phyloP scores from a whole-genome alignment of 2,329 filamentous ascomycete genomes.

The Parascedosporium putredinis region DNA sequence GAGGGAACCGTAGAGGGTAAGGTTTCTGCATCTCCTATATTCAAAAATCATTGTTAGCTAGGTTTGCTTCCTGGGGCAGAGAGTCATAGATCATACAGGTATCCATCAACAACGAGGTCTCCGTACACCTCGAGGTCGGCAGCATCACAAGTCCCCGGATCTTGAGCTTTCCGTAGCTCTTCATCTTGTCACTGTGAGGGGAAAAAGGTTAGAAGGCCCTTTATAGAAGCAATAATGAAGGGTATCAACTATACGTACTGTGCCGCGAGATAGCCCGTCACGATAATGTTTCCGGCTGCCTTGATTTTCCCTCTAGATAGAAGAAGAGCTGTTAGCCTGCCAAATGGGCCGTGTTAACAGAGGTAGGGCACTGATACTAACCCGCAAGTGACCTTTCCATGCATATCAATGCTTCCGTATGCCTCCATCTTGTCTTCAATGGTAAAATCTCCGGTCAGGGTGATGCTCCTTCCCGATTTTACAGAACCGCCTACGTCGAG shows the following conservation, averaged over 20 bases:
- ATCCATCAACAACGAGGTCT: slow-evolving; percentile 32
- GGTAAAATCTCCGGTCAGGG: slow-evolving; percentile 31
- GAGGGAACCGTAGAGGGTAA: slow-evolving; percentile 35
- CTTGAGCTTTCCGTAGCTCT: slow-evolving; percentile 35
- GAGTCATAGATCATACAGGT: slow-evolving; percentile 24
- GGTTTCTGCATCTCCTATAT: slow-evolving; percentile 27
- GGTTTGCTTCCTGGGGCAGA: not conserved
- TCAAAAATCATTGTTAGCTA: not conserved
- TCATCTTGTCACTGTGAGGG: slow-evolving; percentile 29
- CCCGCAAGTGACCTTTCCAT: slow-evolving; percentile 32
- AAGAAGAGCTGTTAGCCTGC: slow-evolving; percentile 1
- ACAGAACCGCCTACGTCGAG: slow-evolving; percentile 37
- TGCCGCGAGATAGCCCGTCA: slow-evolving; percentile 28
- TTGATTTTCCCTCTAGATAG: slow-evolving; percentile 30
- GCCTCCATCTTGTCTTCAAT: slow-evolving; percentile 35
- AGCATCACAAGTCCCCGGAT: slow-evolving; percentile 31
- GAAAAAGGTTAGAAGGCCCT: not conserved
- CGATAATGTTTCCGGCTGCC: slow-evolving; percentile 33
- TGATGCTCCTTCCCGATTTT: slow-evolving; percentile 32
- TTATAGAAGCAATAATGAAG: too few relatives aligned
- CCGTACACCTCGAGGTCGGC: slow-evolving; percentile 36
- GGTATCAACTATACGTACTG: too few relatives aligned
- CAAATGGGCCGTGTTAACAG: too few relatives aligned
- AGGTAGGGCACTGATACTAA: slow-evolving; percentile 15
- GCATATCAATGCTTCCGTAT: slow-evolving; percentile 31